Percentiles rank a stretch among this genome's conserved stretches.
Conservation (phyloP, 108 stramenopile species). For the Cyclostephanos invisitatus region DNA sequence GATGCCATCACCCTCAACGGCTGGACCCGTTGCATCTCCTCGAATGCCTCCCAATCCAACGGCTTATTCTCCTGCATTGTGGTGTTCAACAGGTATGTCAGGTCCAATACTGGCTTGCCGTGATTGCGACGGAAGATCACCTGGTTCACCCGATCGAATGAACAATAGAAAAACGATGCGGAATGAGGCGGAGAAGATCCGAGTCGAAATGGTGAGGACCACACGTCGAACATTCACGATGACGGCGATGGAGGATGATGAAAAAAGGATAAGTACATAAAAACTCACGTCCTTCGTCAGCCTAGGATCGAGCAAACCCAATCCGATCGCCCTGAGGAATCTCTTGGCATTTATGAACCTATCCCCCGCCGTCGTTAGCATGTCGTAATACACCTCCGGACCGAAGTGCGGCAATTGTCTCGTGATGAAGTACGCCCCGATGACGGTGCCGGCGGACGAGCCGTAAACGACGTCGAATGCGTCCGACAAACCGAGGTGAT, state of each 20-base stretch:
- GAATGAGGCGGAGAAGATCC: background rate
- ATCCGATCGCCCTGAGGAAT: slow-evolving; percentile 79
- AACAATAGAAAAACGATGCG: background rate
- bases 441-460: slow-evolving; percentile 85
- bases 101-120: slow-evolving; percentile 91
- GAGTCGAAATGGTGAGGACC: background rate
- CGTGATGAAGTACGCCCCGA: slow-evolving; percentile 88
- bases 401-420: slow-evolving; percentile 90
- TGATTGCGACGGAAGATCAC: slow-evolving; percentile 56
- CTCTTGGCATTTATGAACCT: slow-evolving; percentile 88
- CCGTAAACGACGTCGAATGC: slow-evolving; percentile 93
- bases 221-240: background rate
- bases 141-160: background rate
- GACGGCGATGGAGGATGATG: background rate
- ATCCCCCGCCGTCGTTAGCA: slow-evolving; percentile 76
- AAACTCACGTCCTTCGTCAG: slow-evolving; percentile 68
- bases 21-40: slow-evolving; percentile 74
- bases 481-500: slow-evolving; percentile 84
- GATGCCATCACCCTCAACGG: slow-evolving; percentile 91
- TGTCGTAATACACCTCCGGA: slow-evolving; percentile 95
- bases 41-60: slow-evolving; percentile 92
- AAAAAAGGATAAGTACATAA: background rate
- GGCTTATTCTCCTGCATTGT: slow-evolving; percentile 86
- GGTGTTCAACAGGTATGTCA: slow-evolving; percentile 78
- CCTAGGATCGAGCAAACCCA: slow-evolving; percentile 86